phyloP scores from a whole-genome alignment of 148 eudicot genomes.

The Euryodendron excelsum region DNA sequence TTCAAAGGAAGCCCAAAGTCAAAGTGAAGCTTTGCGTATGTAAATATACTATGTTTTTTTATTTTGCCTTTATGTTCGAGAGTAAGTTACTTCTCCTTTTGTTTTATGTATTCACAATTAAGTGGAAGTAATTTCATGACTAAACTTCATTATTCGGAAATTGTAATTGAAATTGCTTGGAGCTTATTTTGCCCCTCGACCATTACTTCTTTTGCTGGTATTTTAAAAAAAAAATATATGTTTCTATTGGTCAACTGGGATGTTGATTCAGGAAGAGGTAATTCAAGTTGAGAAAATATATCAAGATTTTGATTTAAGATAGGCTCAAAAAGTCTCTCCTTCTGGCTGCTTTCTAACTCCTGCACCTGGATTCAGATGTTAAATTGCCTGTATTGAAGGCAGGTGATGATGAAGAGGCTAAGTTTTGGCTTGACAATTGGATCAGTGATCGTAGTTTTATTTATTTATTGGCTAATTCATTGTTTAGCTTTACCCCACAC shows the following conservation, averaged over 20 bases:
- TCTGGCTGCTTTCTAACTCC: too few relatives aligned
- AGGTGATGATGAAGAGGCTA: too few relatives aligned
- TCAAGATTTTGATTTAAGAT: too few relatives aligned
- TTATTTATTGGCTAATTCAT: too few relatives aligned
- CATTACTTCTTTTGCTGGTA: neutral
- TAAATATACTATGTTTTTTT: constrained; percentile 4
- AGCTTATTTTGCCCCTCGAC: neutral
- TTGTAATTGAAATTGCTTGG: neutral
- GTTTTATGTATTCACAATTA: neutral
- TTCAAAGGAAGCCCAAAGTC: constrained; percentile 31
- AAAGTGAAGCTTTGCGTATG: constrained; percentile 14
- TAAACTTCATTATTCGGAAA: neutral
- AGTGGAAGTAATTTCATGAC: constrained; percentile 3
- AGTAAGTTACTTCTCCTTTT: neutral
- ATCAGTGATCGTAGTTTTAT: too few relatives aligned
- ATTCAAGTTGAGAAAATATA: too few relatives aligned
- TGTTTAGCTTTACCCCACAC: neutral
- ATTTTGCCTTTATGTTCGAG: neutral
- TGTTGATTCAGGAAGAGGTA: too few relatives aligned
- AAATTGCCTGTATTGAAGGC: too few relatives aligned
- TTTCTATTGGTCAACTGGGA: too few relatives aligned
- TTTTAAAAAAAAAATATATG: neutral
- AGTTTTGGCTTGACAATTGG: too few relatives aligned
- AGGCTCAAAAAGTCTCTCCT: too few relatives aligned
- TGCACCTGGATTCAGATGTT: too few relatives aligned